Base-by-base conservation (phyloP, 805 yeast genomes). In the Schizosaccharomyces pombe region DNA sequence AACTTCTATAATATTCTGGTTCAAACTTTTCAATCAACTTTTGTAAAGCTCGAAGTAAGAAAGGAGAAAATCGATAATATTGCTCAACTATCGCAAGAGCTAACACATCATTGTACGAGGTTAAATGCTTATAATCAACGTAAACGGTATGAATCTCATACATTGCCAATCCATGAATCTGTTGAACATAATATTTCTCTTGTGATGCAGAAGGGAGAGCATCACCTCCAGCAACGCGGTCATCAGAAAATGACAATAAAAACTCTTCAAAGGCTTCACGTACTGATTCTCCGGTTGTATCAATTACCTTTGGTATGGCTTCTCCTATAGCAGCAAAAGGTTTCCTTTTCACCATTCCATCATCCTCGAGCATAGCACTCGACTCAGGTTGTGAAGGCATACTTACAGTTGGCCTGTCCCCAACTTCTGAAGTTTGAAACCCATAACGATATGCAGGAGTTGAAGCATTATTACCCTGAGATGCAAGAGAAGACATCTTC, bases 201-300 rank as follows among this genome's bases (percentile, higher is more conserved):
- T 34, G 32, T 29, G 47, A 52, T 31, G 55, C 30, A 19, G 30
- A 52, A 11, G 68, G 64, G 52, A 70, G 71, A 11, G 62, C 63
- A 3, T 60, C 57, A 22, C 62, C 63, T 24, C 64, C 68, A 16
- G 64, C 64, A 22, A 69, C 64, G 5, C 67, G 69, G 49, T 75
- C 75, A 31, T 37, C 54, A 2, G 69, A 68, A 62, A 72, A 89
- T 32, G 76, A 82, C 62, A 79, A 82, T 55, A 89, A 67, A 62
- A 89, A 89, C 59, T 74, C 77, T 65, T 87, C 95, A 65, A 91
- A 89, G 14, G 87, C 79, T 65, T 85, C 95, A 47, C 89, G 76
- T 16, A 91, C 96, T 60, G 85, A 85, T 64, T 87, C 96, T 57
- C 95, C 96, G 2, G 95, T 85, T 52, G 78, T 77, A 69, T 91